Base-by-base conservation (phyloP, 1,284 basidiomycete species). In the Rhodotorula sp. region DNA sequence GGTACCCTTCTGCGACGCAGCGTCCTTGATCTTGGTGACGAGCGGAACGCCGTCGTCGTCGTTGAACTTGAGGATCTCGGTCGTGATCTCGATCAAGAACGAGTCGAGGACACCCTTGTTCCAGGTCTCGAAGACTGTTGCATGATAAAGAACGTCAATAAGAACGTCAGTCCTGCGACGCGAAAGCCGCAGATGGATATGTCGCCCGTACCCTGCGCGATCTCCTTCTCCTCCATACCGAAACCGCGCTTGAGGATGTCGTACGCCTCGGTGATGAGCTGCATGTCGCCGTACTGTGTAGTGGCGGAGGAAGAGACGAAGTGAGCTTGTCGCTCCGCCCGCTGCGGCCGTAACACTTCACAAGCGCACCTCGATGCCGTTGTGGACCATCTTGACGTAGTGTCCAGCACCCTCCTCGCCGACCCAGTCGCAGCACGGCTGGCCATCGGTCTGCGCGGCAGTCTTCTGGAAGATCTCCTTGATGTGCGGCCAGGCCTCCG, bases 351-450 rank as follows among this genome's bases (percentile, higher is more conserved):
- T 34, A 14, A 48, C 27, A 21, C 41, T 55, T 16, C 34, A 12
- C 27, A 46, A 21, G 25, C 68, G 46, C 45, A 74, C 73, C 67
- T 97, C 94, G 83, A 97, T 97, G 86, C 93, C 84, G 82, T 85
- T 85, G 83, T 85, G 97, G 75, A 99, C 97, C 96, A 98, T 95
- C 88, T 97, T 97, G 82, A 95, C 91, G 82, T 94, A 96, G 86
- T 95, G 93, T 60, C 93, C 92, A 57, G 94, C 87, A 78, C 96
- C 97, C 75, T 89, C 91, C 83, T 93, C 90, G 68, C 97, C 97
- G 81, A 99, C 95, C 97, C 97, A 99, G 86, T 99, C 97, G 83
- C 96, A 98, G 87, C 97, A 99, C 63, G 97, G 94, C 82, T 95
- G 92, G 57, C 93, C 93, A 71, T 94, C 87, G 76, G 91, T 93